Evolutionary conservation across 768 basidiomycete genomes (phyloP).

Genomic region (Cystobasidium tubakii): DNA sequence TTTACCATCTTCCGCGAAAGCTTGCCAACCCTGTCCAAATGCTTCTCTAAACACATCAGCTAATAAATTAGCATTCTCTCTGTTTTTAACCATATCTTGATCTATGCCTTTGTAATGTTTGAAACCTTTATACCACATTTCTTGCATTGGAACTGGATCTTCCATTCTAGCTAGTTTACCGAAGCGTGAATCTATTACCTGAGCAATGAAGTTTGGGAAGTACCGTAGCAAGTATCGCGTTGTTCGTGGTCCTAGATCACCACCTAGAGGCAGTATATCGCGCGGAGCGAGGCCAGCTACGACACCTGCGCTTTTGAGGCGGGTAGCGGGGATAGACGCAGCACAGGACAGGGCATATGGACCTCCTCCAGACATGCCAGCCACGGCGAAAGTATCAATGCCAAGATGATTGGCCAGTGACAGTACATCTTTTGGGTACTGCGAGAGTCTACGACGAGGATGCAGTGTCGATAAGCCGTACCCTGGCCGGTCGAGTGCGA

Average conservation of each 20-base stretch:
- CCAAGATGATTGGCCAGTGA: not conserved
- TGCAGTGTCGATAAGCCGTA: not conserved
- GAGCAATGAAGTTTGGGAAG: not conserved
- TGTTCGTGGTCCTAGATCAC: not conserved
- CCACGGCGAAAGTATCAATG: not conserved
- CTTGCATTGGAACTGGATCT: not conserved
- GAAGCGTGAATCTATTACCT: not conserved
- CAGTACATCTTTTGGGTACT: not conserved
- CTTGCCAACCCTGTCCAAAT: constrained; percentile 1
- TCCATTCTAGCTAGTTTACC: not conserved
- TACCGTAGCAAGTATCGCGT: not conserved
- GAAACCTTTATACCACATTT: not conserved
- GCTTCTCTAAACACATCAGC: constrained; percentile 3
- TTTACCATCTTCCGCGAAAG: constrained; percentile 5
- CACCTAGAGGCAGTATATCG: not conserved
- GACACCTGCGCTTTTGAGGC: not conserved
- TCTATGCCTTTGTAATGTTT: not conserved
- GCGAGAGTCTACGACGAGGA: not conserved
- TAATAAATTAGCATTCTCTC: not conserved
- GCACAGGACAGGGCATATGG: constrained; percentile 22
- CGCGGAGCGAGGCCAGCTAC: not conserved
- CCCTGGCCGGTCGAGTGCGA: constrained; percentile 1
- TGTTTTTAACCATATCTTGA: not conserved
- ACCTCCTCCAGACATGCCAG: not conserved
- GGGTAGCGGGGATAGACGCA: not conserved